These are phyloP conservation scores for Podospora australis DNA, from an alignment of 495 filamentous ascomycete species.

Conservation along the genomic window DNA sequence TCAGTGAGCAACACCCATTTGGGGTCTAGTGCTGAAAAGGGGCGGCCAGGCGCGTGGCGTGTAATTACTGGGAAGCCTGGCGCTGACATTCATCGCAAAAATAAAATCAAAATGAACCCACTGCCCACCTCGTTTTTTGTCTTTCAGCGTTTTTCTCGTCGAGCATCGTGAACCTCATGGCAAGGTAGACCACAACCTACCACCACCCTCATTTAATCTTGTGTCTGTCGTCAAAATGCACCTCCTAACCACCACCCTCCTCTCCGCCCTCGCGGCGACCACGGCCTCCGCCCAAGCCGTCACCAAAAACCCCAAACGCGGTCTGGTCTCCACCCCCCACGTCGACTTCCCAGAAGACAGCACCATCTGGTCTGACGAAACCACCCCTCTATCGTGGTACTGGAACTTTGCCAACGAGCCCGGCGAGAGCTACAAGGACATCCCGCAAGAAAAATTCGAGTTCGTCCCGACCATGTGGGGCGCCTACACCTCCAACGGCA, in stretches of 20 bases:
- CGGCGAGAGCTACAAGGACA: slow-evolving; percentile 32
- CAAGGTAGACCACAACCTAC: slow-evolving; percentile 14
- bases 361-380: slow-evolving; percentile 38
- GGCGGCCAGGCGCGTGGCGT: slow-evolving; percentile 2
- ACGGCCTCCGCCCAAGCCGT: neutral
- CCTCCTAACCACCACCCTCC: neutral
- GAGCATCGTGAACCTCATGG: neutral
- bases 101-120: neutral
- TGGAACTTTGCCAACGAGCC: slow-evolving; percentile 55
- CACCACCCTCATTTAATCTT: neutral
- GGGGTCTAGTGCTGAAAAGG: neutral
- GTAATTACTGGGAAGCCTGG: neutral
- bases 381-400: slow-evolving; percentile 56
- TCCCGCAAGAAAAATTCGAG: slow-evolving; percentile 34
- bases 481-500: slow-evolving; percentile 28
- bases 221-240: neutral
- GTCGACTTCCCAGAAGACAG: slow-evolving; percentile 42
- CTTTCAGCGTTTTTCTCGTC: neutral
- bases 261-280: neutral
- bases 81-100: too few species aligned
- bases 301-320: slow-evolving; percentile 44
- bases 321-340: slow-evolving; percentile 50
- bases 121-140: neutral
- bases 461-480: slow-evolving; percentile 69
- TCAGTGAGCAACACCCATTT: neutral